Evolutionary conservation across 75 land plant genomes (phyloP).

Genomic region (Pinus tabuliformis): DNA sequence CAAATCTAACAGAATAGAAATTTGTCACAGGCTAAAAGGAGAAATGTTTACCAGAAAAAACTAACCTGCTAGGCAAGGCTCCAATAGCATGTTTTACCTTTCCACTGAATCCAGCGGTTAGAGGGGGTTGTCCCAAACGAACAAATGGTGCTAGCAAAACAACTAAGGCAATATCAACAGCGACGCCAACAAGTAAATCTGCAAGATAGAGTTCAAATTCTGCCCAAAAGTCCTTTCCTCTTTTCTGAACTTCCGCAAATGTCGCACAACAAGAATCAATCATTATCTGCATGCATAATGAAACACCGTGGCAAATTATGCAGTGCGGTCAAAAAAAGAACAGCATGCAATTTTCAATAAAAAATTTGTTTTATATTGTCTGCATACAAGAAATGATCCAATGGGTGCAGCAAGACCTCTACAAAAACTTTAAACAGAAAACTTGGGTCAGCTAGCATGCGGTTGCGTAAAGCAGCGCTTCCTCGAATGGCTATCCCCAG

Average conservation of each 20-base stretch:
- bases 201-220: constrained; percentile 95
- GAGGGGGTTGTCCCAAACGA: constrained; percentile 56
- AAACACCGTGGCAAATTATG: not conserved
- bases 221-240: constrained; percentile 96
- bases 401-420: constrained; percentile 50
- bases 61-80: constrained; percentile 91
- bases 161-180: constrained; percentile 80
- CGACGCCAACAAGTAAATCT: constrained; percentile 92
- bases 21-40: not conserved
- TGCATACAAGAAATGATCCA: not conserved
- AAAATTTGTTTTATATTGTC: not conserved
- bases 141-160: constrained; percentile 90
- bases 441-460: constrained; percentile 93
- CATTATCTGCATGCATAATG: constrained; percentile 47
- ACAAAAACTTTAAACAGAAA: constrained; percentile 91
- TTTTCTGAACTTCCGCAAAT: constrained; percentile 95
- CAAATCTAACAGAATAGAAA: not conserved
- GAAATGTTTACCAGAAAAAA: not conserved
- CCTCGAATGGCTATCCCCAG: constrained; percentile 56
- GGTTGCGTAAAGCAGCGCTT: constrained; percentile 65
- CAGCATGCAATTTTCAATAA: no score
- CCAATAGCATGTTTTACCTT: constrained; percentile 48
- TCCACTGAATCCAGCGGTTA: constrained; percentile 50
- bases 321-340: no score
- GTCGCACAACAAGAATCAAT: constrained; percentile 99